These are phyloP conservation scores for Aspergillus texensis DNA, from an alignment of 2,329 filamentous ascomycete genomes.

Conservation along the genomic window DNA sequence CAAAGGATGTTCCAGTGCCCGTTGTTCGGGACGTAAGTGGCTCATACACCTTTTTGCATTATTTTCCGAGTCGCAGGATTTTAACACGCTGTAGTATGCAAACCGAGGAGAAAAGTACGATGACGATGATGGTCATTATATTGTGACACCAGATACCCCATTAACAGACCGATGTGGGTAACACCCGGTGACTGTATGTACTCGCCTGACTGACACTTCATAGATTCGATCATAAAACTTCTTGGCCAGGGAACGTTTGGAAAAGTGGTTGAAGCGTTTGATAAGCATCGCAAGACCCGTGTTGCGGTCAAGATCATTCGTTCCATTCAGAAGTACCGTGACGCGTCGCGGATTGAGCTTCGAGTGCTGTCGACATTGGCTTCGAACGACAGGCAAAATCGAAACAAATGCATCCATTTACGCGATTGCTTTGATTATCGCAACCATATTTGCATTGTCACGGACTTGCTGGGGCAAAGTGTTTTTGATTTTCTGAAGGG, in stretches of 20 bases:
- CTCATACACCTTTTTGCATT: neutral
- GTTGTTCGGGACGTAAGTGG: constrained; percentile 61
- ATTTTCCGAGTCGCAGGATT: neutral
- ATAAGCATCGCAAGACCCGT: constrained; percentile 73
- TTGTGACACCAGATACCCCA: constrained; percentile 83
- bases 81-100: constrained; percentile 42
- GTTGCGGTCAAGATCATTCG: constrained; percentile 98
- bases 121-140: constrained; percentile 96
- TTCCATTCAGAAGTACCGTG: constrained; percentile 96
- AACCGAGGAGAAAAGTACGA: constrained; percentile 74
- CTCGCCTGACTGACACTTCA: constrained; percentile 20
- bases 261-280: constrained; percentile 92
- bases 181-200: neutral
- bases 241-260: constrained; percentile 97
- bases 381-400: constrained; percentile 86
- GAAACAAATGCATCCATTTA: constrained; percentile 95
- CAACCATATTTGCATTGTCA: constrained; percentile 90
- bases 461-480: constrained; percentile 81
- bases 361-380: constrained; percentile 89
- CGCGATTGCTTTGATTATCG: constrained; percentile 96
- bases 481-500: constrained; percentile 98
- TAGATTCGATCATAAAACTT: constrained; percentile 85
- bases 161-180: constrained; percentile 86
- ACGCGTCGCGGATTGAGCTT: constrained; percentile 92
- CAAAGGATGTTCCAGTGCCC: constrained; percentile 71